Evolutionary conservation across 2,329 filamentous ascomycete species (phyloP).

Genomic region (Elsinoe batatas): DNA sequence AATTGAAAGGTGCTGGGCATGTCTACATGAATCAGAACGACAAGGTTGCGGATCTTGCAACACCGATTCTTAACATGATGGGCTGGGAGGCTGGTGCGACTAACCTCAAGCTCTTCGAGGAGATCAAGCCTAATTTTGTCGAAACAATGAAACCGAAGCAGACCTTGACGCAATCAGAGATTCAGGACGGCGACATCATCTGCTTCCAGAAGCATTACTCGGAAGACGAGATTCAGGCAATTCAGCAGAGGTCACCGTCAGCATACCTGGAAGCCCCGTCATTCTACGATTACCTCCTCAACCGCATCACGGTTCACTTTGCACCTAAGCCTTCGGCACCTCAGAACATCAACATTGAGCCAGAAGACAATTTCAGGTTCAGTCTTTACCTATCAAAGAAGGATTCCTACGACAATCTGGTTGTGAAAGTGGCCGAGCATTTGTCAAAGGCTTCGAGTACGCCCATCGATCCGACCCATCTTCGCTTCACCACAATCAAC

Average conservation of each 20-base stretch:
- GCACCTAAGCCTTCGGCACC: constrained; percentile 46
- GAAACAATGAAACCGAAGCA: constrained; percentile 87
- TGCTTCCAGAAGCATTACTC: constrained; percentile 68
- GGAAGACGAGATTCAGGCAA: constrained; percentile 33
- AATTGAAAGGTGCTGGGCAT: constrained; percentile 65
- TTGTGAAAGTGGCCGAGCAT: constrained; percentile 70
- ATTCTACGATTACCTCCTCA: constrained; percentile 89
- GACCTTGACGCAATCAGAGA: constrained; percentile 79
- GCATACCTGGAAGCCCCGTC: constrained; percentile 60
- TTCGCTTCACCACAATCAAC: constrained; percentile 86
- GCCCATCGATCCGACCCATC: constrained; percentile 66
- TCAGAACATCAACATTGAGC: constrained; percentile 25
- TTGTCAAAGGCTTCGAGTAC: constrained; percentile 36
- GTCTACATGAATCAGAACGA: constrained; percentile 81
- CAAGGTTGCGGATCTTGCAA: constrained; percentile 75
- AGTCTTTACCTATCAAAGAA: constrained; percentile 73
- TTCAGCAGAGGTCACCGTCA: constrained; percentile 14
- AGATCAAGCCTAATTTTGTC: constrained; percentile 98
- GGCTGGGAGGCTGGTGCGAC: constrained; percentile 66
- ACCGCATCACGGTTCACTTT: constrained; percentile 72
- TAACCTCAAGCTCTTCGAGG: constrained; percentile 70
- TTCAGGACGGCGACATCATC: constrained; percentile 94
- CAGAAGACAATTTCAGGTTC: constrained; percentile 54
- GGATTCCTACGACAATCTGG: constrained; percentile 79
- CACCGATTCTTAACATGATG: constrained; percentile 72